Conservation (phyloP, 257 asterid species). For the Craterostigma plantagineum region DNA sequence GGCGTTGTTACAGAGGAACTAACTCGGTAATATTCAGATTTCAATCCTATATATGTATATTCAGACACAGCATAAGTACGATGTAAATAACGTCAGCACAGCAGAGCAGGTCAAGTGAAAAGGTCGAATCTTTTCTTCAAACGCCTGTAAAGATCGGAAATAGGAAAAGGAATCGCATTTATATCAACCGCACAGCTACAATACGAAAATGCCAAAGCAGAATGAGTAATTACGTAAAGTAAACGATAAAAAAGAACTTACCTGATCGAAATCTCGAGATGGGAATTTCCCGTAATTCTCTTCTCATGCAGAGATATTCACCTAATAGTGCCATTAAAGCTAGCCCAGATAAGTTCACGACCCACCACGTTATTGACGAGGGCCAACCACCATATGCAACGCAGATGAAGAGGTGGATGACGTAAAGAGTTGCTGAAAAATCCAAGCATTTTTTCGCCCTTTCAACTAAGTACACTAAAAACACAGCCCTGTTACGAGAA, state of each 20-base stretch:
- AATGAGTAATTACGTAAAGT: not conserved
- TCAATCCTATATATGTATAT: no score
- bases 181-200: no score
- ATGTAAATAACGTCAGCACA: no score
- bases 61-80: no score
- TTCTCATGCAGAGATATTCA: slow-evolving; percentile 66
- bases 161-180: no score
- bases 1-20: no score
- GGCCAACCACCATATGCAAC: slow-evolving; percentile 94
- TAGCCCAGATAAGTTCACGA: slow-evolving; percentile 56
- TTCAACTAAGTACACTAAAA: slow-evolving; percentile 56
- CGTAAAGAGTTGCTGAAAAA: slow-evolving; percentile 70
- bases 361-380: slow-evolving; percentile 86
- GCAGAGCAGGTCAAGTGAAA: no score
- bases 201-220: no score
- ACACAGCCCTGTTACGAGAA: slow-evolving; percentile 51
- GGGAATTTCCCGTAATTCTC: slow-evolving; percentile 66
- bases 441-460: slow-evolving; percentile 93
- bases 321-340: slow-evolving; percentile 73
- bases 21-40: no score
- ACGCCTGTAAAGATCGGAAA: no score
- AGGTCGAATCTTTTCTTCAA: no score
- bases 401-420: slow-evolving; percentile 65
- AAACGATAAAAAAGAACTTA: slow-evolving; percentile 17
- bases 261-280: slow-evolving; percentile 51